Evolutionary conservation across 2,329 filamentous ascomycete genomes (phyloP).

Genomic region (Simplicillium sp.): DNA sequence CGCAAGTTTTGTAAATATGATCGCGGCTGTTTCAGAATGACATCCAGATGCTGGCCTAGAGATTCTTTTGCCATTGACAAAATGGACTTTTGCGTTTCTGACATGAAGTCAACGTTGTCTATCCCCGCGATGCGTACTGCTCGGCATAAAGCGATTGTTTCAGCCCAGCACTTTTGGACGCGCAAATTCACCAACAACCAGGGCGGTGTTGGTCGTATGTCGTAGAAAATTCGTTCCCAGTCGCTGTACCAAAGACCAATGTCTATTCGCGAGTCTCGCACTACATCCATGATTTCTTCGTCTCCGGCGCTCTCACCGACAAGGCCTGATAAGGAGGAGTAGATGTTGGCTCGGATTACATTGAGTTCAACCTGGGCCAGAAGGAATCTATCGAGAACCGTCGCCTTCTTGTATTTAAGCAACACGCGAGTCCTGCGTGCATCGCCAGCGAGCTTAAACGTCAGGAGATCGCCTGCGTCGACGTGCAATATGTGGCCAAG

Average conservation of each 20-base stretch:
- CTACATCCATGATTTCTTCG: slow-evolving; percentile 25
- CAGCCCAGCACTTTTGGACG: slow-evolving; percentile 43
- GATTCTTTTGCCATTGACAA: slow-evolving; percentile 39
- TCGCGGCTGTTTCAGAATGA: slow-evolving; percentile 33
- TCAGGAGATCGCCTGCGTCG: slow-evolving; percentile 20
- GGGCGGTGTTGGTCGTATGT: slow-evolving; percentile 7
- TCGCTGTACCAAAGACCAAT: slow-evolving; percentile 38
- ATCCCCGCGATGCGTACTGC: slow-evolving; percentile 29
- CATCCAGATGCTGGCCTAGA: slow-evolving; percentile 38
- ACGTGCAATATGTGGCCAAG: slow-evolving; percentile 39
- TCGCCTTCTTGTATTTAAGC: slow-evolving; percentile 30
- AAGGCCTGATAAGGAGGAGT: slow-evolving; percentile 19
- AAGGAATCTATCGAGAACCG: slow-evolving; percentile 37
- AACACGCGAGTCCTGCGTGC: slow-evolving; percentile 34
- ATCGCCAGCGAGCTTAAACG: slow-evolving; percentile 26
- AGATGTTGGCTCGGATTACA: slow-evolving; percentile 21
- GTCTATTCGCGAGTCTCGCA: slow-evolving; percentile 35
- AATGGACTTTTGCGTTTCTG: slow-evolving; percentile 32
- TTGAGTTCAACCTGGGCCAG: slow-evolving; percentile 40
- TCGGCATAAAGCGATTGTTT: slow-evolving; percentile 41
- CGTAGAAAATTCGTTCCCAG: slow-evolving; percentile 16
- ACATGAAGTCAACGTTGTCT: slow-evolving; percentile 31
- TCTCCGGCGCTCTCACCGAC: slow-evolving; percentile 14
- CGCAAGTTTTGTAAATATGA: slow-evolving; percentile 39
- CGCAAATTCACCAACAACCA: slow-evolving; percentile 34